Evolutionary conservation across 257 asterid genomes (phyloP), one percentile per base, ranked within the genome.

Genomic region (Scutellaria baicalensis): DNA sequence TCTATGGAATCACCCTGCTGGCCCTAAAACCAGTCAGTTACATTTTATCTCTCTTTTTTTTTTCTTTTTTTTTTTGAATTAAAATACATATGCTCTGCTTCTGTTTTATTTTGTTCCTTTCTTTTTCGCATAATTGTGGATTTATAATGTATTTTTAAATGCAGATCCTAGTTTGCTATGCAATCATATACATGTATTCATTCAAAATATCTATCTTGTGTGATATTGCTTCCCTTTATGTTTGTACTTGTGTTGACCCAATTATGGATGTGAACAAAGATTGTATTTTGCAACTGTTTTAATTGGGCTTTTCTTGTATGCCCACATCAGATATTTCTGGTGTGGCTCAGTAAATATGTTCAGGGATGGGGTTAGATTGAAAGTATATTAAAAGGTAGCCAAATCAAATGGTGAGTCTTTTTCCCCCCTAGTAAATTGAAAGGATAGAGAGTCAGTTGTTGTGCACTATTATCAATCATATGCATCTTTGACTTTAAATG

Each of bases 1-100:
- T 57, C 66, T 82, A 1, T 82, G 89, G 89, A 82, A 84, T 56
- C 89, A 84, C 67, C 89, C 89, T 3, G 89, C 89, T 54, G 89
- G 89, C 68, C 89, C 89, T 62, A 84, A 82, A 80, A 84, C 89
- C 59, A 84, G 87, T 84, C 16, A 50, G 86, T 78, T 75, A 64
- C 58, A 10, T 35, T 40, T 57, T 59, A 31, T 54, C 43, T 49
- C 27, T 45, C 20, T 38, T 4, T 18, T 36, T 23, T 13, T 13
- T 17, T 45, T 17, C 3, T 23, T 23, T 1, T 27, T 27, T 27
- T 27, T 27, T 27, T 27, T 27, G 2, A 2, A 2, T 27, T 27
- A 1, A 27, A 27, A 2, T 6, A 4, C 35, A 7, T 39, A 13
- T 51, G 52, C 47, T 64, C 33, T 8, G 61, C 44, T 61, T 63